phyloP scores from a whole-genome alignment of 1,139 yeast species.

The Taiozyma sp. region DNA sequence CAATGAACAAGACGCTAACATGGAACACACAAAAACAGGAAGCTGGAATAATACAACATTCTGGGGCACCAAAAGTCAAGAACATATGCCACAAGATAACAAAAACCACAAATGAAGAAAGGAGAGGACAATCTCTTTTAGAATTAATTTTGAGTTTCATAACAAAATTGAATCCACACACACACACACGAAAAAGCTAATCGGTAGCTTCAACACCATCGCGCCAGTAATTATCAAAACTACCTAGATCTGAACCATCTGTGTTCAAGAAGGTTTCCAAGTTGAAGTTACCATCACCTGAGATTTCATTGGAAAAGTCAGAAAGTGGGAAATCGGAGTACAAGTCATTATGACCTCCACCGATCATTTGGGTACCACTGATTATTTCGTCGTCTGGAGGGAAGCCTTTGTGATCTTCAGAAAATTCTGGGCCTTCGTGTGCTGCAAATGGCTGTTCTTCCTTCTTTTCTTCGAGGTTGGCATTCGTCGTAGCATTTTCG shows the following conservation, averaged over 20 bases:
- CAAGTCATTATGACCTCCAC: constrained; percentile 14
- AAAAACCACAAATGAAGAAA: background rate
- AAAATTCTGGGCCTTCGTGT: background rate
- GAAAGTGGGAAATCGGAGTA: constrained; percentile 21
- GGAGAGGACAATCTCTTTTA: background rate
- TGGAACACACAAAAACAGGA: background rate
- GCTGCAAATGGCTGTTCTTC: background rate
- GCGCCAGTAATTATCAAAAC: constrained; percentile 24
- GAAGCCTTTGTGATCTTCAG: constrained; percentile 4
- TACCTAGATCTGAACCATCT: constrained; percentile 20
- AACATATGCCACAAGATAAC: background rate
- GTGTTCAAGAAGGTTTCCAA: constrained; percentile 22
- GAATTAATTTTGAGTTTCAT: background rate
- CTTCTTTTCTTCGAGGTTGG: background rate
- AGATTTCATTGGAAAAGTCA: constrained; percentile 22
- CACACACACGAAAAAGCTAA: constrained; percentile 1
- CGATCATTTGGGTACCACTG: constrained; percentile 12
- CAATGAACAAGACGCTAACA: too few species aligned
- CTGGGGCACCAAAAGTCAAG: background rate
- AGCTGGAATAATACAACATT: too few species aligned
- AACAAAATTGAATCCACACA: background rate
- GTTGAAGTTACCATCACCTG: constrained; percentile 24
- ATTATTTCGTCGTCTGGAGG: constrained; percentile 11
- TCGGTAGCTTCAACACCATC: constrained; percentile 25
- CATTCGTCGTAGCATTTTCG: constrained; percentile 21